Evolutionary conservation across 345 rosid genomes (phyloP), one percentile per base, ranked within the genome.

Genomic region (Lumnitzera littorea): DNA sequence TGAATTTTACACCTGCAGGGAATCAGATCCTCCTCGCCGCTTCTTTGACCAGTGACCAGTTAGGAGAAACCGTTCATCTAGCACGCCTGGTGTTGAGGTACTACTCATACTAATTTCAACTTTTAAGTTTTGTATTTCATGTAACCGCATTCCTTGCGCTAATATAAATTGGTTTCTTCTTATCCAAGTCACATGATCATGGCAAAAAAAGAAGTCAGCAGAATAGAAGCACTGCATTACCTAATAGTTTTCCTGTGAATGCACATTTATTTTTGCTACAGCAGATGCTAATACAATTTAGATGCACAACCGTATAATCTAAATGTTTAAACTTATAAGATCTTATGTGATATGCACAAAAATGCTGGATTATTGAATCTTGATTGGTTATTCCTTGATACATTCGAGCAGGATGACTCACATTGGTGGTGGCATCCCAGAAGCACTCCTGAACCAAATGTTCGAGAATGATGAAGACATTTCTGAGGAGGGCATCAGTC

Each of bases 41-140:
- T 67, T 77, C 61, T 61, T 63, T 87, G 69, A 77, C 86, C 67
- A 84, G 79, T 61, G 83, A 86, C 70, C 91, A 73, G 66, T 68
- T 84, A 2, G 96, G 89, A 27, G 79, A 70, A 62, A 78, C 91
- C 51, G 89, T 89, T 55, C 89, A 82, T 71, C 89, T 89, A 62
- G 88, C 84, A 23, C 76, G 62, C 46, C 55, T 89, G 62, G 91
- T 84, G 72, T 74, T 85, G 76, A 84, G 96, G 96, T 89, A 86
- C 47, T 48, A 64, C 50, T 48, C 50, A 36, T 36, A 16, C 63
- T 43, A 55, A 29, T 53, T 56, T 58, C 12, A 12, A 6, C 2
- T 2, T 59, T 23, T 20, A 15, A 24, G 41, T 59, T 0, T 6
- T 24, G 41, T 20, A 57, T 53, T 17, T 20, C 12, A n/a, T 53